Evolutionary conservation across 176 grass and related monocot genomes (phyloP).

Genomic region (Oryza glumipatula): DNA sequence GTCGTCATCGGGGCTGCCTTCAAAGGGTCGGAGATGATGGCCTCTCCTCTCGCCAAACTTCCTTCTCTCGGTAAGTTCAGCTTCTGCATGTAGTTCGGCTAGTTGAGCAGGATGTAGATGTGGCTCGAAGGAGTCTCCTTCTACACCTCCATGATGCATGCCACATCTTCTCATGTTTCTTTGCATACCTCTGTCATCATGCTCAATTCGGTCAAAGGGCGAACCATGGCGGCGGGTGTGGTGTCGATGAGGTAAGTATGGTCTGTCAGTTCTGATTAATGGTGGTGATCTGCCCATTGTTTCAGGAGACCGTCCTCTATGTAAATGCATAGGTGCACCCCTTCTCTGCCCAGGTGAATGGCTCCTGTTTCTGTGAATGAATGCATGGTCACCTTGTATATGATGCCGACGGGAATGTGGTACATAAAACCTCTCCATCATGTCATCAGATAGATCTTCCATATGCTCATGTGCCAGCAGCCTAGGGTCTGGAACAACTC

Average conservation of each 20-base stretch:
- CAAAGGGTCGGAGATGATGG: conserved; percentile 31
- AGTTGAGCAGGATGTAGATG: conserved; percentile 43
- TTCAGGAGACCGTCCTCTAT: conserved; percentile 52
- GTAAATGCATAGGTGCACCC: conserved; percentile 43
- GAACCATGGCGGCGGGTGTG: conserved; percentile 33
- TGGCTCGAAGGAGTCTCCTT: conserved; percentile 40
- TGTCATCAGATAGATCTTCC: conserved; percentile 39
- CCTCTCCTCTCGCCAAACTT: conserved; percentile 44
- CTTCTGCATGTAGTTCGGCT: conserved; percentile 37
- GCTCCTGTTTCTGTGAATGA: conserved; percentile 47
- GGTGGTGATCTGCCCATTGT: conserved; percentile 48
- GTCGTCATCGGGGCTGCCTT: neutral
- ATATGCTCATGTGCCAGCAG: conserved; percentile 32
- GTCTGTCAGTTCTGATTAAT: conserved; percentile 43
- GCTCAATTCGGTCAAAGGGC: conserved; percentile 34
- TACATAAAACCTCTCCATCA: conserved; percentile 47
- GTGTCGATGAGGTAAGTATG: conserved; percentile 27
- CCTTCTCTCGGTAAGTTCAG: conserved; percentile 44
- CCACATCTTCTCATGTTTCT: conserved; percentile 42
- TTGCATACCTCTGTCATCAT: conserved; percentile 47
- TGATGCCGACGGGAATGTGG: conserved; percentile 33
- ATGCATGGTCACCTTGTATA: conserved; percentile 36
- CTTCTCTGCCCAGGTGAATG: conserved; percentile 56
- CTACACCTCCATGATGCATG: conserved; percentile 19
- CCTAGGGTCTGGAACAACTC: conserved; percentile 37